phyloP scores from a whole-genome alignment of 164 flowering plant genomes.

The Paratinospora sagittata region DNA sequence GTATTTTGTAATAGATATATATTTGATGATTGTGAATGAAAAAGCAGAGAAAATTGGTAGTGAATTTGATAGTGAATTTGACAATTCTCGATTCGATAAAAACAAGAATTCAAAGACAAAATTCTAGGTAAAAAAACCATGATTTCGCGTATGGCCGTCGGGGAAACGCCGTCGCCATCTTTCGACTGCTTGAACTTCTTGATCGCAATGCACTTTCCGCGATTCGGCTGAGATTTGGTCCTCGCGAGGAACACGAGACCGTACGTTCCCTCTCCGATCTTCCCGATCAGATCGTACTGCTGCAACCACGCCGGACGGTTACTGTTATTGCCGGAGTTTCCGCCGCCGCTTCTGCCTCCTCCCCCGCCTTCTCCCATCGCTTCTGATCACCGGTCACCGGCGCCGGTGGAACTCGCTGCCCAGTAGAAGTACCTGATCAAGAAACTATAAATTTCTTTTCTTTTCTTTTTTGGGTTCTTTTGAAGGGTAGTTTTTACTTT shows the following conservation, averaged over 20 bases:
- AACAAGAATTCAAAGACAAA: too few relatives aligned
- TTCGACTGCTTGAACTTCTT: constrained; percentile 98
- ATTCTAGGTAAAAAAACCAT: constrained; percentile 37
- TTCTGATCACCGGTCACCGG: background rate
- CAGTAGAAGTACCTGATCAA: background rate
- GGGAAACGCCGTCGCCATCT: constrained; percentile 98
- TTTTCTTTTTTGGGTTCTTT: too few relatives aligned
- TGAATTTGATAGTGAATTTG: too few relatives aligned
- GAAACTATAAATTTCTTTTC: background rate
- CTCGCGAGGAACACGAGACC: constrained; percentile 93
- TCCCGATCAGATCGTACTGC: constrained; percentile 92
- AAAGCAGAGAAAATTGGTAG: too few relatives aligned
- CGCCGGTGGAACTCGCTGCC: background rate
- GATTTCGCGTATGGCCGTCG: constrained; percentile 97
- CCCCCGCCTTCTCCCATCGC: constrained; percentile 2
- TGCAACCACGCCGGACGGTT: constrained; percentile 93
- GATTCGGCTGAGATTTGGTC: constrained; percentile 48
- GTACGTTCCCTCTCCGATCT: constrained; percentile 98
- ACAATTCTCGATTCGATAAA: background rate
- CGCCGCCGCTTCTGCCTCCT: background rate
- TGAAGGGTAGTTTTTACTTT: too few relatives aligned
- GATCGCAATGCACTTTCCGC: constrained; percentile 89
- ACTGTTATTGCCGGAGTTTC: background rate
- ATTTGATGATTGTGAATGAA: too few relatives aligned
- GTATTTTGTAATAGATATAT: too few relatives aligned